These are phyloP conservation scores for Pneumocystis oryctolagi DNA, from an alignment of 1,139 yeast genomes.

Conservation along the genomic window DNA sequence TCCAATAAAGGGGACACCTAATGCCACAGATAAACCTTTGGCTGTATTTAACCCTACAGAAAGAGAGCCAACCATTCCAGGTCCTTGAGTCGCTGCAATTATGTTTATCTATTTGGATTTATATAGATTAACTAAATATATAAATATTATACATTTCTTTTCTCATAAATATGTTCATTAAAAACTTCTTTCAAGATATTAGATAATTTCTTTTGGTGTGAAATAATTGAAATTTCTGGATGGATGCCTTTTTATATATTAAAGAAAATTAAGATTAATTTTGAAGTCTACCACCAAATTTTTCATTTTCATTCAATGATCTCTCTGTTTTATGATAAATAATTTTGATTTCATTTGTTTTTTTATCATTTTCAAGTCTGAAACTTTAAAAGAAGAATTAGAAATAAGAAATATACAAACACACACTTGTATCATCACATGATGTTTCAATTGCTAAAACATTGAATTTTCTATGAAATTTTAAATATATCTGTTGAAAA, in stretches of 20 bases:
- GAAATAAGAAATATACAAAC: conserved; percentile 27
- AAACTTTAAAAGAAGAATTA: not conserved
- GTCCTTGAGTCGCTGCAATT: conserved; percentile 85
- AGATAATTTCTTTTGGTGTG: not conserved
- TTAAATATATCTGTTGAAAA: not conserved
- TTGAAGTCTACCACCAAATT: conserved; percentile 37
- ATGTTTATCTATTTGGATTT: conserved; percentile 40
- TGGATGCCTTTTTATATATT: conserved; percentile 36
- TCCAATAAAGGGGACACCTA: conserved; percentile 65
- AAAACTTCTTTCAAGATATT: conserved; percentile 25
- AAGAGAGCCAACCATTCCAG: conserved; percentile 89
- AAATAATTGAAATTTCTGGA: conserved; percentile 64
- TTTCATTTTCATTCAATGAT: conserved; percentile 47
- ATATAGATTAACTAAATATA: conserved; percentile 6
- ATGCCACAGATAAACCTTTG: conserved; percentile 67
- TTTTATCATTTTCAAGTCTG: conserved; percentile 33
- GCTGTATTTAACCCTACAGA: conserved; percentile 73
- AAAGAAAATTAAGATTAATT: not conserved
- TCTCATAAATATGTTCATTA: conserved; percentile 51
- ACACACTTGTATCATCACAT: conserved; percentile 89
- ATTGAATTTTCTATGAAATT: not conserved
- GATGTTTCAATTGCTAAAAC: conserved; percentile 33
- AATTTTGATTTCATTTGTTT: conserved; percentile 32
- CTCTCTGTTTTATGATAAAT: conserved; percentile 42
- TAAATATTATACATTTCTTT: conserved; percentile 28